Conservation (phyloP, 306 rosid species). For the Leucaena leucocephala region DNA sequence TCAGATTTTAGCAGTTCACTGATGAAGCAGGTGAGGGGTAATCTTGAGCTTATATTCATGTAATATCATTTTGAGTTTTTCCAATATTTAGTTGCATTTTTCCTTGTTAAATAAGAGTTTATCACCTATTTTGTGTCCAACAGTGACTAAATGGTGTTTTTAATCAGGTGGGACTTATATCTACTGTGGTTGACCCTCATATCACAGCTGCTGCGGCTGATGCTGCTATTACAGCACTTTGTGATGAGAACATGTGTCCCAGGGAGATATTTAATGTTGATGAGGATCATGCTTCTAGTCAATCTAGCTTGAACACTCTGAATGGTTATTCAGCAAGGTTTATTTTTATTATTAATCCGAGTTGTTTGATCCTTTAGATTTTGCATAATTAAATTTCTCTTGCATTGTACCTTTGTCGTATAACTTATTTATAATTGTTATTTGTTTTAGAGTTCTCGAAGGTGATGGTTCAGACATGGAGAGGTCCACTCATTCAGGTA, state of each 20-base stretch:
- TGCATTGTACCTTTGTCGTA: constrained; percentile 20
- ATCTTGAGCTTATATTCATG: not conserved
- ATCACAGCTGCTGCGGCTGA: constrained; percentile 84
- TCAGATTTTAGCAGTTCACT: constrained; percentile 70
- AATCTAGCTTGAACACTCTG: constrained; percentile 32
- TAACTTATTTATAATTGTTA: constrained; percentile 32
- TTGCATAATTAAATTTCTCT: constrained; percentile 33
- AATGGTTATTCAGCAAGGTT: constrained; percentile 63
- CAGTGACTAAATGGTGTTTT: constrained; percentile 33
- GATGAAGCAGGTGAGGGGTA: constrained; percentile 70
- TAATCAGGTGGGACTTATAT: constrained; percentile 74
- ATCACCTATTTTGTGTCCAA: constrained; percentile 9
- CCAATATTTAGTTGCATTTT: constrained; percentile 21
- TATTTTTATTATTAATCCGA: constrained; percentile 20
- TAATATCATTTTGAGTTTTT: constrained; percentile 21
- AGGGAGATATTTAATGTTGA: constrained; percentile 73
- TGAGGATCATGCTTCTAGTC: constrained; percentile 49
- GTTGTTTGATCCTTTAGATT: constrained; percentile 20
- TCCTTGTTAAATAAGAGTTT: not conserved
- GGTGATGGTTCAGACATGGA: constrained; percentile 58
- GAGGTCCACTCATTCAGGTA: constrained; percentile 61
- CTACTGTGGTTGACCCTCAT: constrained; percentile 79
- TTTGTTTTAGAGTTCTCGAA: constrained; percentile 50
- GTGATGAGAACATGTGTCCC: constrained; percentile 72
- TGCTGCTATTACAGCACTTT: constrained; percentile 75